Evolutionary conservation across 2,329 filamentous ascomycete genomes (phyloP), one percentile per base, ranked within the genome.

Genomic region (Penicillium sp.): DNA sequence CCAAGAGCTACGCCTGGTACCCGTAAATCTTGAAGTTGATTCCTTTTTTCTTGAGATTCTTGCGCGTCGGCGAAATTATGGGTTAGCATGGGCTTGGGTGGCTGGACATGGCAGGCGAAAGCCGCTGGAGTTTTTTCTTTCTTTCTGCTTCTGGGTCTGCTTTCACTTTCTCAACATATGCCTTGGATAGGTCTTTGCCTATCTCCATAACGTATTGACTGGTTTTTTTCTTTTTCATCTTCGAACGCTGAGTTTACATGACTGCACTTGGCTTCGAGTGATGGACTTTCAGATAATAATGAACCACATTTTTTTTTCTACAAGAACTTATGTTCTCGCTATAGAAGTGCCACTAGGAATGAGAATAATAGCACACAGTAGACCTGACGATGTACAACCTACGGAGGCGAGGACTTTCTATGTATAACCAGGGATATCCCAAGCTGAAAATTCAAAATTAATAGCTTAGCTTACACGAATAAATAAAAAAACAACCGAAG

Each of bases 1-100:
- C 67, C 16, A 72, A 74, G 65, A 75, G 72, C 36, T 76, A 74
- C 61, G 67, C 72, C 10, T 76, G 74, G 73, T 71, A 68, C 58
- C 72, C 73, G 36, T 75, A 52, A 68, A 54, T 38, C 11, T 9
- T 17, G 26, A 16, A 8, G 12, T 19, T 35, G 28, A 16, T 49
- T 59, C 35, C 7, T 42, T 38, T 64, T 41, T 49, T 50, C 52
- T 59, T 35, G 26, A 12, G 43, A 35, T 52, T 44, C 48, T 58
- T 56, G 33, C 37, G 45, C 57, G 48, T 50, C 40, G 58, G 58
- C 58, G 58, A 53, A 58, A 53, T 58, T 45, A 41, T 22, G 38
- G 57, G 26, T 58, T 58, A 55, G 57, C 59, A 64, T 61, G 61
- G 61, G 56, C 48, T 55, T 2, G 47, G 62, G 55, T 44, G 55